Conservation (phyloP, 768 basidiomycete genomes). For the Tylopilus sp. region DNA sequence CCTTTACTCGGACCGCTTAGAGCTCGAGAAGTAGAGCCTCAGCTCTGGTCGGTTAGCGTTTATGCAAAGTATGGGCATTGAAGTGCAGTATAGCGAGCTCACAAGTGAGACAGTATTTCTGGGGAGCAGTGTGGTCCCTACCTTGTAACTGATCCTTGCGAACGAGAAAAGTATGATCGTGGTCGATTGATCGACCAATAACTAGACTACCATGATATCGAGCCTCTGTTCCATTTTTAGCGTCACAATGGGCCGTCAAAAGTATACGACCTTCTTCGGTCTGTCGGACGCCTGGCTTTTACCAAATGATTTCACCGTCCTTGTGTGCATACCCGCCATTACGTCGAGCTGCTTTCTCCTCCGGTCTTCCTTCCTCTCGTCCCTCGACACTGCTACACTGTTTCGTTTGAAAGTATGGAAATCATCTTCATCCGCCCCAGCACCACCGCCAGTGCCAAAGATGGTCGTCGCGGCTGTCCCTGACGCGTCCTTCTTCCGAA, state of each 20-base stretch:
- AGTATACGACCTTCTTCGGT: conserved; percentile 48
- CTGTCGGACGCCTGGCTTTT: conserved; percentile 19
- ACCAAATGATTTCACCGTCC: conserved; percentile 36
- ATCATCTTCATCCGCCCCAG: conserved; percentile 92
- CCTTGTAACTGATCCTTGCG: no score
- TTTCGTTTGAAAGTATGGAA: conserved; percentile 79
- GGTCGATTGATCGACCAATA: no score
- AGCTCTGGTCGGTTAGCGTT: no score
- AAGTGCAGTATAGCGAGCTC: no score
- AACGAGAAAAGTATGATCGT: no score
- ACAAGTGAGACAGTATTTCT: no score
- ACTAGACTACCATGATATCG: neutral
- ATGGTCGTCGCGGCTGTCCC: conserved; percentile 20
- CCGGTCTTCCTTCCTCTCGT: conserved; percentile 50
- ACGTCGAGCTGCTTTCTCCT: conserved; percentile 40
- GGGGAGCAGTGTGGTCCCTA: neutral
- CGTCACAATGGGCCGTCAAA: conserved; percentile 27
- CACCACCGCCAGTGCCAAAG: conserved; percentile 40
- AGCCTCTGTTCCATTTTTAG: neutral
- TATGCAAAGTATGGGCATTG: no score
- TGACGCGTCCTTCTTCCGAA: conserved; percentile 53
- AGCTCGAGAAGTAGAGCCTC: no score
- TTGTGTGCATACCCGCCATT: conserved; percentile 42
- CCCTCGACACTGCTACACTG: conserved; percentile 54
- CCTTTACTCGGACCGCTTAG: no score